Evolutionary conservation across 1,284 basidiomycete species (phyloP).

Genomic region (Sanghuangporus sanghuang): DNA sequence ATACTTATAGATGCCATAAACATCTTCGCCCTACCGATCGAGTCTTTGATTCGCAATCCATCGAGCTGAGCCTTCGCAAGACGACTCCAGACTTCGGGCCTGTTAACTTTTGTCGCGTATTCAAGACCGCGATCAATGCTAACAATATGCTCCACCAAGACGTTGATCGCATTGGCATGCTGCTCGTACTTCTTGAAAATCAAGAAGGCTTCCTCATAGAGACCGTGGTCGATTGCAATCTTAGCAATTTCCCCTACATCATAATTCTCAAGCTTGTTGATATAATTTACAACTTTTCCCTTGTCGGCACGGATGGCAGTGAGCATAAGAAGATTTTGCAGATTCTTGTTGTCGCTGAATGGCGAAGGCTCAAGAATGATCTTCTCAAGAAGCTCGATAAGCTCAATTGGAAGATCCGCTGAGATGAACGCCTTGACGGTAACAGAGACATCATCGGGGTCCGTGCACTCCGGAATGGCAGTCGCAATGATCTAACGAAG

Average conservation of each 20-base stretch:
- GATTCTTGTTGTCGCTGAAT: slow-evolving; percentile 95
- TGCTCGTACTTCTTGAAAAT: slow-evolving; percentile 96
- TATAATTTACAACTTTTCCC: slow-evolving; percentile 97
- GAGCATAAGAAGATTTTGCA: slow-evolving; percentile 92
- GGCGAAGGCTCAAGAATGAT: slow-evolving; percentile 97
- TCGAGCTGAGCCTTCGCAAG: slow-evolving; percentile 99
- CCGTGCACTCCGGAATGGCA: slow-evolving; percentile 94
- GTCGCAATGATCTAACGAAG: slow-evolving; percentile 74
- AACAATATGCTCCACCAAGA: slow-evolving; percentile 97
- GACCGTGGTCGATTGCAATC: slow-evolving; percentile 94
- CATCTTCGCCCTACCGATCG: slow-evolving; percentile 63
- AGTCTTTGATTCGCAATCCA: slow-evolving; percentile 96
- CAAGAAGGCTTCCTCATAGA: slow-evolving; percentile 95
- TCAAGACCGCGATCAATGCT: slow-evolving; percentile 96
- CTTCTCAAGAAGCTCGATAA: slow-evolving; percentile 98
- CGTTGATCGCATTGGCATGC: slow-evolving; percentile 93
- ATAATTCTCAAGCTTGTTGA: slow-evolving; percentile 96
- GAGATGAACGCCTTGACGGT: slow-evolving; percentile 99
- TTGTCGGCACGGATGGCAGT: slow-evolving; percentile 98
- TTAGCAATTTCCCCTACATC: slow-evolving; percentile 93
- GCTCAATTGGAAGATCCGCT: slow-evolving; percentile 94
- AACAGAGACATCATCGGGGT: slow-evolving; percentile 97
- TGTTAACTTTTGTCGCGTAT: slow-evolving; percentile 95
- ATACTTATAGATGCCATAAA: neutral
- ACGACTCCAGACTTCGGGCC: slow-evolving; percentile 95